phyloP scores from a whole-genome alignment of 306 rosid genomes.

The Quercus cerris region DNA sequence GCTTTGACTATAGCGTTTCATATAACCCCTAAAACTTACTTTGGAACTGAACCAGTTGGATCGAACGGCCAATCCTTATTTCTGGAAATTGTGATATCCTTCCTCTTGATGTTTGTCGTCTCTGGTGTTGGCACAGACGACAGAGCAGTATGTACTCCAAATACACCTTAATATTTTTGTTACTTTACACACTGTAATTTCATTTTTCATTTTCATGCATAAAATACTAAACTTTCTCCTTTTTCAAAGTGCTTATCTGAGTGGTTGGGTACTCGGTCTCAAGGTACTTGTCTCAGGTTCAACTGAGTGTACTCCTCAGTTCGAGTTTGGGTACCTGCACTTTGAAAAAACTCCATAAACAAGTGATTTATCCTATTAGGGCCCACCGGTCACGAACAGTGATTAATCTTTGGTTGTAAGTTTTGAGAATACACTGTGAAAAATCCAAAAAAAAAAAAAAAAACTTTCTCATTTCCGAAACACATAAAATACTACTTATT shows the following conservation, averaged over 20 bases:
- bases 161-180: background rate
- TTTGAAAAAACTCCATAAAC: accelerated
- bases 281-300: too few species aligned
- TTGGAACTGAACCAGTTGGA: constrained; percentile 37
- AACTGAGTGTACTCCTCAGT: too few species aligned
- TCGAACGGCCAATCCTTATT: constrained; percentile 24
- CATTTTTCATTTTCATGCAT: background rate
- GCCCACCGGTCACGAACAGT: too few species aligned
- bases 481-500: too few species aligned
- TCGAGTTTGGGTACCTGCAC: too few species aligned
- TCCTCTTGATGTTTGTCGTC: constrained; percentile 40
- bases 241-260: too few species aligned
- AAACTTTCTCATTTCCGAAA: too few species aligned
- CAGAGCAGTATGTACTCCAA: constrained; percentile 24
- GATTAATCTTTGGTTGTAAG: accelerated
- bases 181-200: background rate
- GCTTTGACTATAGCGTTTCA: constrained; percentile 21
- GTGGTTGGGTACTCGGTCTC: too few species aligned
- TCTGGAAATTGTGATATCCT: constrained; percentile 27
- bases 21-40: constrained; percentile 13
- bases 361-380: too few species aligned
- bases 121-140: constrained; percentile 32
- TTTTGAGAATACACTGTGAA: accelerated
- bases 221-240: background rate
- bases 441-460: too few species aligned